A percentile compares a stretch with the other conserved stretches of the same genome.
These are phyloP conservation scores for Zymoseptoria crescenta DNA, from an alignment of 2,329 filamentous ascomycete species.

Conservation along the genomic window DNA sequence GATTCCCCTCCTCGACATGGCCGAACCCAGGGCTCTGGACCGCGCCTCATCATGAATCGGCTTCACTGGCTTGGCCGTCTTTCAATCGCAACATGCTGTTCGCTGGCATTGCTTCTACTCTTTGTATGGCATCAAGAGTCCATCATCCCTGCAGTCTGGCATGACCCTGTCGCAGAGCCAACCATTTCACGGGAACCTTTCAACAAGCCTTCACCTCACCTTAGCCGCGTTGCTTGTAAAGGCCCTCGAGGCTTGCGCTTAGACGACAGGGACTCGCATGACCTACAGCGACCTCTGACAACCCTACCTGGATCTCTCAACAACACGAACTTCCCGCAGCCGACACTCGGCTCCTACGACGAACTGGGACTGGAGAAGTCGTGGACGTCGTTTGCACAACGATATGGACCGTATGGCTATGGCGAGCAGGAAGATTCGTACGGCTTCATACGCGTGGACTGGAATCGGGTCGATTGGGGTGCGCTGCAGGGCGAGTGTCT, in stretches of 20 bases:
- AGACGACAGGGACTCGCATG: background rate
- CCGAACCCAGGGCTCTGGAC: background rate
- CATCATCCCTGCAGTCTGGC: background rate
- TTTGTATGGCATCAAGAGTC: background rate
- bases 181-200: background rate
- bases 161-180: background rate
- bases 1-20: background rate
- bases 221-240: background rate
- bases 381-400: conserved; percentile 51
- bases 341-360: conserved; percentile 14
- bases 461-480: conserved; percentile 61
- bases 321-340: background rate
- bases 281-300: background rate
- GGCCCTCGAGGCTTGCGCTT: background rate
- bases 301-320: background rate
- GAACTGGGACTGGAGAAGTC: conserved; percentile 39
- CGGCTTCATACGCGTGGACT: conserved; percentile 41
- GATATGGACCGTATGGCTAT: conserved; percentile 49
- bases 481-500: conserved; percentile 58
- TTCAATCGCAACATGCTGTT: background rate
- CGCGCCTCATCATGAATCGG: background rate
- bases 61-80: background rate
- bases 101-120: background rate
- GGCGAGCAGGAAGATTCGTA: conserved; percentile 39
- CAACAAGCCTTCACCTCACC: background rate